A percentile compares a stretch with the other conserved stretches of the same genome.
These are phyloP conservation scores for Zygosaccharomyces rouxii DNA, from an alignment of 805 yeast genomes.

Conservation along the genomic window DNA sequence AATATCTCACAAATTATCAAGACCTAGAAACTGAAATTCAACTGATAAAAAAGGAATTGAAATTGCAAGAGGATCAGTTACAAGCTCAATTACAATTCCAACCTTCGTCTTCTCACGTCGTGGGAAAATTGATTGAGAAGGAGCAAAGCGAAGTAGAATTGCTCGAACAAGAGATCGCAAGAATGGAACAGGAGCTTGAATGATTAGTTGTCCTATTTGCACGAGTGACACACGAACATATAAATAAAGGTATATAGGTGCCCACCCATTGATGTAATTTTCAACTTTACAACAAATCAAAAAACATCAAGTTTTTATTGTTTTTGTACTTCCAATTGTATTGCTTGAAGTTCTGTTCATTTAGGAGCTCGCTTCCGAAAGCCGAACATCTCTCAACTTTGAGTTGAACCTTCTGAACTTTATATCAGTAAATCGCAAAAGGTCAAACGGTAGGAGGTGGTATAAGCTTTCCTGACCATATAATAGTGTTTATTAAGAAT, in stretches of 20 bases:
- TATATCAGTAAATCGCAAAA: background rate
- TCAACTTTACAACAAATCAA: too few relatives aligned
- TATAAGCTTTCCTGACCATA: background rate
- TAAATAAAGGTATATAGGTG: background rate
- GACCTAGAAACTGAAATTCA: conserved; percentile 38
- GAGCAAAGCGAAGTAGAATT: conserved; percentile 45
- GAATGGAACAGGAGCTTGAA: conserved; percentile 4
- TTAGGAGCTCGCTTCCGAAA: background rate
- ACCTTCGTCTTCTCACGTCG: conserved; percentile 19
- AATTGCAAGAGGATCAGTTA: conserved; percentile 27
- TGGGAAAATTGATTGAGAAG: conserved; percentile 39
- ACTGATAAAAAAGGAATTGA: conserved; percentile 25
- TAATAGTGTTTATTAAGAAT: background rate
- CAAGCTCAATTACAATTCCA: conserved; percentile 18
- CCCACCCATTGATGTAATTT: background rate
- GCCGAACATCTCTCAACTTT: conserved; percentile 1
- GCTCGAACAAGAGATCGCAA: conserved; percentile 38
- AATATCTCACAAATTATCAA: conserved; percentile 42
- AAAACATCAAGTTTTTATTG: background rate
- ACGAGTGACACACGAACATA: background rate
- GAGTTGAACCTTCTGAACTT: background rate
- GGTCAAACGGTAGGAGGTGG: background rate
- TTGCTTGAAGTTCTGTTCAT: background rate
- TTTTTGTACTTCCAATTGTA: background rate
- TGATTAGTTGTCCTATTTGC: background rate